These are phyloP conservation scores for Collybiopsis confluens DNA, from an alignment of 768 basidiomycete species.

Conservation along the genomic window DNA sequence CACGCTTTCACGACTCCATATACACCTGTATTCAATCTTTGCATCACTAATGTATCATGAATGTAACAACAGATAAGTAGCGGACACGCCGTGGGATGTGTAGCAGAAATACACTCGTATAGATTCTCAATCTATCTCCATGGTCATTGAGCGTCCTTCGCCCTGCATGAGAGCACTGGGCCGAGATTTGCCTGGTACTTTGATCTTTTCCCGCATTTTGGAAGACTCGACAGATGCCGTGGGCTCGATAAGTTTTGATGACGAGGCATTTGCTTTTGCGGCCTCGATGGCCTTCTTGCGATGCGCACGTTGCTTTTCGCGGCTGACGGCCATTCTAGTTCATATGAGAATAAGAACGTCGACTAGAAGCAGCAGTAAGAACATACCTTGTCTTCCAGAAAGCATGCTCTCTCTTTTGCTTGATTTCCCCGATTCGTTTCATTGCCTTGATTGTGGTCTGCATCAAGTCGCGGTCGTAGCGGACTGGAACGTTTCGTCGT, in stretches of 20 bases:
- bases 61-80: slow-evolving; percentile 5
- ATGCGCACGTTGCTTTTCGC: slow-evolving; percentile 72
- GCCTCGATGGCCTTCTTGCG: slow-evolving; percentile 61
- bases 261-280: slow-evolving; percentile 36
- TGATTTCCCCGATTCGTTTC: slow-evolving; percentile 93
- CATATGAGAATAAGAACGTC: slow-evolving; percentile 5
- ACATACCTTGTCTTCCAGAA: slow-evolving; percentile 91
- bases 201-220: slow-evolving; percentile 75
- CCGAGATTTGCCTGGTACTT: slow-evolving; percentile 54
- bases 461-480: slow-evolving; percentile 92
- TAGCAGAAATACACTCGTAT: not conserved
- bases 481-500: slow-evolving; percentile 92
- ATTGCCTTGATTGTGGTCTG: slow-evolving; percentile 94
- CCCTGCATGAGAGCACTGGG: slow-evolving; percentile 71
- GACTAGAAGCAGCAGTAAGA: not conserved
- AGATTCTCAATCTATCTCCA: slow-evolving; percentile 68
- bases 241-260: slow-evolving; percentile 67
- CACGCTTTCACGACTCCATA: too few species aligned
- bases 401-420: slow-evolving; percentile 80
- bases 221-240: slow-evolving; percentile 39
- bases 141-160: slow-evolving; percentile 85
- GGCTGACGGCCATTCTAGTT: slow-evolving; percentile 76
- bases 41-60: not conserved
- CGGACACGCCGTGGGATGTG: slow-evolving; percentile 6
- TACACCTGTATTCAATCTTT: too few species aligned